phyloP scores from a whole-genome alignment of 2,329 filamentous ascomycete genomes.

The Ploettnerulaceae sp. region DNA sequence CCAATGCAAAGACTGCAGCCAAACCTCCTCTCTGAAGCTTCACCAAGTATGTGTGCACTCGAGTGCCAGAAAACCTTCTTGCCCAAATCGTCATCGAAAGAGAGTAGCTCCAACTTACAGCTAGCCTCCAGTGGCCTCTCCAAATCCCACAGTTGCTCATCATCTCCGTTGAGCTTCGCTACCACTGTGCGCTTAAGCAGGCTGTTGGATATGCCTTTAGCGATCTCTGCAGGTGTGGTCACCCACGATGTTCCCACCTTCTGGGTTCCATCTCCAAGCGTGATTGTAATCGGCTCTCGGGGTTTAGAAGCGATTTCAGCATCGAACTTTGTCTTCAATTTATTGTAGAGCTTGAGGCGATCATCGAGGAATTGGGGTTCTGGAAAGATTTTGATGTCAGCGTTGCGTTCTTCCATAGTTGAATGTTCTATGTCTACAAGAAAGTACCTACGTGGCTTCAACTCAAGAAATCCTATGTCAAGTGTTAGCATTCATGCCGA shows the following conservation, averaged over 20 bases:
- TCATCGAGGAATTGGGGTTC: constrained; percentile 69
- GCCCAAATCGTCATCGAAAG: constrained; percentile 68
- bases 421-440: constrained; percentile 34
- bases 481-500: too few species aligned
- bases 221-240: constrained; percentile 78
- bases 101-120: constrained; percentile 78
- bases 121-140: constrained; percentile 84
- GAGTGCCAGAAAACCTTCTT: constrained; percentile 99
- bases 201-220: constrained; percentile 77
- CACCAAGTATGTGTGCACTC: constrained; percentile 90
- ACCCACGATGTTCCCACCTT: constrained; percentile 80
- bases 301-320: constrained; percentile 68
- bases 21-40: constrained; percentile 85
- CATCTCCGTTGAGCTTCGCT: constrained; percentile 71
- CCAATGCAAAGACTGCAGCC: constrained; percentile 92
- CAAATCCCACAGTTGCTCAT: constrained; percentile 79
- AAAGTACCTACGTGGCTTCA: constrained; percentile 8
- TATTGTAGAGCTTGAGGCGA: constrained; percentile 82
- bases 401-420: constrained; percentile 34
- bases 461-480: constrained; percentile 11
- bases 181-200: constrained; percentile 83
- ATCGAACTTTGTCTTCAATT: constrained; percentile 78
- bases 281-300: constrained; percentile 68
- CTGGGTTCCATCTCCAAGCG: constrained; percentile 66
- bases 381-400: constrained; percentile 19